phyloP scores from a whole-genome alignment of 805 yeast genomes.

The Candida boidinii region DNA sequence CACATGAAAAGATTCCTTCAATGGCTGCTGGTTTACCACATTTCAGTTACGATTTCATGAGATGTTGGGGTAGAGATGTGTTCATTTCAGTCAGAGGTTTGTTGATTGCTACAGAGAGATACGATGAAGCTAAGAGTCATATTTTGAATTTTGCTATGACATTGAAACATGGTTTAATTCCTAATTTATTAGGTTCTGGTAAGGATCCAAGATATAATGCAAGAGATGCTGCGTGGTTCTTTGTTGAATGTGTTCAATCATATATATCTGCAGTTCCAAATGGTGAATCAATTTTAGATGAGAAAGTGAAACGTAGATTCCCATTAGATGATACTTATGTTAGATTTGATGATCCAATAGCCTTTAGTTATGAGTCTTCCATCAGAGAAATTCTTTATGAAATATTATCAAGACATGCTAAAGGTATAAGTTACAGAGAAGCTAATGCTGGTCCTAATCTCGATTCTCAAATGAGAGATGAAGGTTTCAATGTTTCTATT shows the following conservation, averaged over 20 bases:
- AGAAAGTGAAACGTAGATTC: slow-evolving; percentile 62
- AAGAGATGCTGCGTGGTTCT: slow-evolving; percentile 96
- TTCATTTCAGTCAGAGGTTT: slow-evolving; percentile 83
- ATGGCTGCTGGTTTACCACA: slow-evolving; percentile 97
- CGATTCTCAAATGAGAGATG: slow-evolving; percentile 87
- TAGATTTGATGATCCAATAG: slow-evolving; percentile 57
- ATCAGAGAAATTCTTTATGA: slow-evolving; percentile 77
- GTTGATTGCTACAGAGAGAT: slow-evolving; percentile 67
- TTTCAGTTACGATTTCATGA: slow-evolving; percentile 82
- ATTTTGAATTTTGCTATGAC: slow-evolving; percentile 85
- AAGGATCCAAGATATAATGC: slow-evolving; percentile 92
- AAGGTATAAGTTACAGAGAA: slow-evolving; percentile 80
- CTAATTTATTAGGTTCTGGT: slow-evolving; percentile 88
- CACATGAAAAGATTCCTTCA: slow-evolving; percentile 54
- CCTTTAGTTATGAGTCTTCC: slow-evolving; percentile 63
- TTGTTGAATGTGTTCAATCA: slow-evolving; percentile 81
- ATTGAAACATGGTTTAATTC: slow-evolving; percentile 90
- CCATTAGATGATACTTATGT: slow-evolving; percentile 83
- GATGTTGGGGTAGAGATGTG: slow-evolving; percentile 98
- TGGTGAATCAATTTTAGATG: slow-evolving; percentile 61
- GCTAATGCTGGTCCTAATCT: slow-evolving; percentile 89
- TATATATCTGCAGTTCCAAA: slow-evolving; percentile 60
- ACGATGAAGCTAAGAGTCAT: slow-evolving; percentile 71
- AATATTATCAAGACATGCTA: slow-evolving; percentile 79
- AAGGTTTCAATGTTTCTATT: slow-evolving; percentile 82